These are phyloP conservation scores for Cinnamomum chago DNA, from an alignment of 164 flowering plant species.

Conservation along the genomic window DNA sequence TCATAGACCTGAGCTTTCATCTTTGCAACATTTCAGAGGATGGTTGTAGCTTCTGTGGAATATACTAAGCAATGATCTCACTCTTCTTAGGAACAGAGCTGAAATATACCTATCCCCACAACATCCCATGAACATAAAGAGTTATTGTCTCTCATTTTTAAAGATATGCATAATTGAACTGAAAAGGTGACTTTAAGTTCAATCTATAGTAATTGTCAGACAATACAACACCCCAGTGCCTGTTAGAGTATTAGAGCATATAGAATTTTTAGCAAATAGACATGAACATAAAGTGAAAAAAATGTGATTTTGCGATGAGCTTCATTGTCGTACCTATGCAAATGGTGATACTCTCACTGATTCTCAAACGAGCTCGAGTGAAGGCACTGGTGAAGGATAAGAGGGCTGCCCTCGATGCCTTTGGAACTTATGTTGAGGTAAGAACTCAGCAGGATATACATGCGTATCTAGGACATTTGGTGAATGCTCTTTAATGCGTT, in stretches of 20 bases:
- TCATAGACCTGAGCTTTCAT: slow-evolving; percentile 3
- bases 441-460: neutral
- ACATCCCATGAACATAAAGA: neutral
- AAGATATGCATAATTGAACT: neutral
- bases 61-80: neutral
- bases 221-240: neutral
- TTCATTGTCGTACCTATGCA: slow-evolving; percentile 21
- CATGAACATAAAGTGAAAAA: neutral
- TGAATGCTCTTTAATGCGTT: neutral
- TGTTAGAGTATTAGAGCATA: neutral
- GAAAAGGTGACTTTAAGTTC: neutral
- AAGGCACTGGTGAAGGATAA: slow-evolving; percentile 86
- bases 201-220: neutral
- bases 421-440: slow-evolving; percentile 95
- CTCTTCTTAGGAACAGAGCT: neutral
- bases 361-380: slow-evolving; percentile 70
- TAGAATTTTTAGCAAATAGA: neutral
- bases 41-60: neutral
- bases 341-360: slow-evolving; percentile 84
- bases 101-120: neutral
- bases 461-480: neutral
- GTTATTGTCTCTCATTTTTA: neutral
- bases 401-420: slow-evolving; percentile 76
- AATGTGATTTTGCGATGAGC: neutral
- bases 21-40: neutral